These are phyloP conservation scores for Onygenales sp. DNA, from an alignment of 2,329 filamentous ascomycete species.

Conservation along the genomic window DNA sequence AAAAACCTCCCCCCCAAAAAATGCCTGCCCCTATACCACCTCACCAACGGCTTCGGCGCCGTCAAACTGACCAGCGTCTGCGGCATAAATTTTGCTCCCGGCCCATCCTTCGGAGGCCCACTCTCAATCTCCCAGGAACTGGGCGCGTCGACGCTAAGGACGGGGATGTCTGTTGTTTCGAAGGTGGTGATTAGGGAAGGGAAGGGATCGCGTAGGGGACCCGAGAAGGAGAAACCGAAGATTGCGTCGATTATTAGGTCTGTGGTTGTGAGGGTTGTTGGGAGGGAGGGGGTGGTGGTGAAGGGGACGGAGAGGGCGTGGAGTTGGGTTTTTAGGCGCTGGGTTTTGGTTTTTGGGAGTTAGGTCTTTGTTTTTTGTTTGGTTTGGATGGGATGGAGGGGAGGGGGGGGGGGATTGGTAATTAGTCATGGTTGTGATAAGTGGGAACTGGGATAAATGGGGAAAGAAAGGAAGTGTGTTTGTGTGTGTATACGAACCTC, in stretches of 20 bases:
- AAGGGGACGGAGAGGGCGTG: conserved; percentile 76
- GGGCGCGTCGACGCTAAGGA: conserved; percentile 84
- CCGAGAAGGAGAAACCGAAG: conserved; percentile 91
- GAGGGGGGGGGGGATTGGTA: neutral
- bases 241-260: conserved; percentile 88
- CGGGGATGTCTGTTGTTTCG: conserved; percentile 61
- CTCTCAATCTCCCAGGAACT: conserved; percentile 89
- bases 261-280: conserved; percentile 52
- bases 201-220: conserved; percentile 88
- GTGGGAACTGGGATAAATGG: conserved; percentile 4
- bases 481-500: conserved; percentile 43
- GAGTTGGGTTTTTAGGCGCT: conserved; percentile 78
- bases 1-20: conserved; percentile 91
- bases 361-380: neutral
- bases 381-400: conserved; percentile 14
- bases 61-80: conserved; percentile 76
- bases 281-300: conserved; percentile 59
- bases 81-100: conserved; percentile 74
- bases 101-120: conserved; percentile 60
- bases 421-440: no score
- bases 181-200: conserved; percentile 69
- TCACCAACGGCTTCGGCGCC: conserved; percentile 82
- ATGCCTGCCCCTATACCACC: conserved; percentile 72
- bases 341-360: conserved; percentile 6
- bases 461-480: neutral